These are phyloP conservation scores for Fistulifera pelliculosa DNA, from an alignment of 108 stramenopile species.

Conservation along the genomic window DNA sequence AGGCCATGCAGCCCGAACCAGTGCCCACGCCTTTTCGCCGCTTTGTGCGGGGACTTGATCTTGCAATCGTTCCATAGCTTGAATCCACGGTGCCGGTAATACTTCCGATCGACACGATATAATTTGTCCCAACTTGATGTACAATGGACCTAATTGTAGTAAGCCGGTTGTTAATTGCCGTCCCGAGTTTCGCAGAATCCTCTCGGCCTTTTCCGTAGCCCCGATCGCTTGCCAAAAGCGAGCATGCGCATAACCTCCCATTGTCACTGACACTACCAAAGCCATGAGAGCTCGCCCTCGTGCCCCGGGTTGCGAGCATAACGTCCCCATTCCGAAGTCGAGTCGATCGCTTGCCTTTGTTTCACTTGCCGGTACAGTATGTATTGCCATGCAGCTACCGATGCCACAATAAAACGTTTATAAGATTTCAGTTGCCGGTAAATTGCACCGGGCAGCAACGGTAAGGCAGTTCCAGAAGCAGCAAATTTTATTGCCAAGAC, in stretches of 20 bases:
- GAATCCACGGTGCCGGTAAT: conserved; percentile 78
- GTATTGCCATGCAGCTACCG: too few species aligned
- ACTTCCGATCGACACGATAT: conserved; percentile 81
- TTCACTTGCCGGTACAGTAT: neutral
- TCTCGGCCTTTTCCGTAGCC: neutral
- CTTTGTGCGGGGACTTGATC: conserved; percentile 83
- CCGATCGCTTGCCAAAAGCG: neutral
- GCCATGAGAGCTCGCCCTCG: conserved; percentile 25
- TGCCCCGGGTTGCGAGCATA: conserved; percentile 65
- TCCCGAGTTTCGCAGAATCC: conserved; percentile 19
- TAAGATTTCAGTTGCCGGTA: too few species aligned
- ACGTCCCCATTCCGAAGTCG: conserved; percentile 78
- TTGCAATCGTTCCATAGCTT: conserved; percentile 82
- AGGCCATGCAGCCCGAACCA: conserved; percentile 62
- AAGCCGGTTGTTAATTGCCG: conserved; percentile 53
- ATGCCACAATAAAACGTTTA: too few species aligned
- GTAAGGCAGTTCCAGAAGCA: too few species aligned
- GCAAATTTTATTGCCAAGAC: too few species aligned
- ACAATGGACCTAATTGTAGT: conserved; percentile 76
- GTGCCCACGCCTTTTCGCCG: conserved; percentile 69
- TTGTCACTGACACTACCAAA: conserved; percentile 1
- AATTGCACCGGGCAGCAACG: too few species aligned
- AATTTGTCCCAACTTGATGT: conserved; percentile 91
- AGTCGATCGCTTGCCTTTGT: conserved; percentile 44
- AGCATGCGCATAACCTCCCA: neutral